Conservation (phyloP, 495 filamentous ascomycete genomes). For the Haplographium delicatum region DNA sequence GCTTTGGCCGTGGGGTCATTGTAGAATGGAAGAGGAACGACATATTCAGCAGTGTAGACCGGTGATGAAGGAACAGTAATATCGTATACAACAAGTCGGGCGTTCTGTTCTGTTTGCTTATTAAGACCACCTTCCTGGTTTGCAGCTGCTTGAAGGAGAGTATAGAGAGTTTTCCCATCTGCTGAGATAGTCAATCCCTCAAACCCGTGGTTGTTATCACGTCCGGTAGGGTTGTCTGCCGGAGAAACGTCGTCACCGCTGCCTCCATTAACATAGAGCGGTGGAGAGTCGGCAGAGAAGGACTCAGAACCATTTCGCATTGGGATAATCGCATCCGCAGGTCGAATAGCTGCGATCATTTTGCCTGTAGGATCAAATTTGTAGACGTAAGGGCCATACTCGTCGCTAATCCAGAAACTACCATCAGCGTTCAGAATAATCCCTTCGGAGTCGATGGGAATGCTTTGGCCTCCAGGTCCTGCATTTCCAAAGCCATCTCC, state of each 20-base stretch:
- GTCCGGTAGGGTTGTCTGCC: slow-evolving; percentile 55
- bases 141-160: slow-evolving; percentile 48
- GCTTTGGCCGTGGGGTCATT: slow-evolving; percentile 32
- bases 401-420: slow-evolving; percentile 72
- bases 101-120: slow-evolving; percentile 42
- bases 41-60: slow-evolving; percentile 56
- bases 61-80: slow-evolving; percentile 32
- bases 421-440: slow-evolving; percentile 59
- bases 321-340: slow-evolving; percentile 63
- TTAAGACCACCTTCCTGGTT: slow-evolving; percentile 42
- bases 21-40: slow-evolving; percentile 61
- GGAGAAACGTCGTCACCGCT: slow-evolving; percentile 31
- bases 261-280: slow-evolving; percentile 25
- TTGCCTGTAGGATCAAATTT: slow-evolving; percentile 54
- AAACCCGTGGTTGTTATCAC: slow-evolving; percentile 73
- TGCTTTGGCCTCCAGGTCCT: slow-evolving; percentile 54
- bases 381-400: slow-evolving; percentile 73
- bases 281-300: slow-evolving; percentile 19
- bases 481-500: slow-evolving; percentile 69
- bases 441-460: slow-evolving; percentile 66
- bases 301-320: slow-evolving; percentile 50
- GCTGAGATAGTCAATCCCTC: slow-evolving; percentile 63
- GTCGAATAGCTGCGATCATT: slow-evolving; percentile 62
- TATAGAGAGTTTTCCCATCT: slow-evolving; percentile 61
- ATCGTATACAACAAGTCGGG: slow-evolving; percentile 56